Evolutionary conservation across 257 asterid species (phyloP), one percentile per base, ranked within the genome.

Genomic region (Jaltomata sinuosa): DNA sequence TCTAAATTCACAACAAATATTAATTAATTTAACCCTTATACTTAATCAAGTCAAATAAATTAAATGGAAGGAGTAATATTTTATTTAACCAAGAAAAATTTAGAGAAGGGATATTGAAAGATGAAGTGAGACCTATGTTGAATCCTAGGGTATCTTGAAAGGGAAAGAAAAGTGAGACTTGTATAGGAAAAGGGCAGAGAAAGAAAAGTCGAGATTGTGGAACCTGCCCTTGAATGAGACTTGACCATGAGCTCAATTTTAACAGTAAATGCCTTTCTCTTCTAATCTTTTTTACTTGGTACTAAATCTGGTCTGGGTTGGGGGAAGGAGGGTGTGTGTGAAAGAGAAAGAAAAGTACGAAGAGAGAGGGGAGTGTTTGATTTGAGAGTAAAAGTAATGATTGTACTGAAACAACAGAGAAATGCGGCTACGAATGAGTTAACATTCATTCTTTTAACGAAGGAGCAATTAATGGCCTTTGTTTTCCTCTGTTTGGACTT

Each of bases 191-290:
- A 64, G 85, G 40, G 84, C 84, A 81, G 84, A 79, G 83, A 77
- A 57, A 71, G 79, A 86, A 88, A 88, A 86, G 89, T 81, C 87
- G 92, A 90, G 89, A 83, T 86, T 87, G 91, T 88, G 92, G 92
- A 90, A 90, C 91, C 92, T 90, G 91, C 89, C 53, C 12, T 82
- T 88, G 92, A 90, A 54, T 85, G 85, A 45, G 92, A 90, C 92
- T 25, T 82, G 84, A 62, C 84, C n/a, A 74, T 32, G 59, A 69
- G 80, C 55, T 79, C 91, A 78, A 64, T 87, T 85, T 47, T 82
- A 59, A 67, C 85, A 83, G 76, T 68, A 68, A 80, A 57, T 52
- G 81, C 85, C 87, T 77, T 83, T 55, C 31, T 22, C 12, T 14
- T 32, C 14, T 72, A 18, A 11, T 76, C 25, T 27, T 61, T 55